Percentiles rank a stretch among this genome's conserved stretches.
These are phyloP conservation scores for Cladosporium sp. DNA, from an alignment of 2,329 filamentous ascomycete species.

Conservation along the genomic window DNA sequence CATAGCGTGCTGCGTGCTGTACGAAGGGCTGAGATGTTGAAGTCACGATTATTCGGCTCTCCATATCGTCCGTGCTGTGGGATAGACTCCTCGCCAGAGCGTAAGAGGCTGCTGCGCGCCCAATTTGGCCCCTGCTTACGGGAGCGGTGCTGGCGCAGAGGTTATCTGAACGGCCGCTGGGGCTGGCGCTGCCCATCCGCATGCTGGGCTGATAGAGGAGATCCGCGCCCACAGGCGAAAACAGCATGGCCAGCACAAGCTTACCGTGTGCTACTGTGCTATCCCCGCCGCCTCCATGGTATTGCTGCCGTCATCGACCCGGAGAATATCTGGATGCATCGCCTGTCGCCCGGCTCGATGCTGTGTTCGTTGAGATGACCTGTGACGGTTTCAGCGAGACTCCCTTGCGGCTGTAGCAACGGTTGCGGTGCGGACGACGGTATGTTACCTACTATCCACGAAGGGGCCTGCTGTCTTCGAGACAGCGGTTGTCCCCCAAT, in stretches of 20 bases:
- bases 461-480: neutral
- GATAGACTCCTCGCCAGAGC: conserved; percentile 7
- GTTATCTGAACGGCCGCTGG: conserved; percentile 6
- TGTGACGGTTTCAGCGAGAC: conserved; percentile 1
- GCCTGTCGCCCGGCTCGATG: neutral
- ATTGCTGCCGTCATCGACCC: conserved; percentile 13
- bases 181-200: neutral
- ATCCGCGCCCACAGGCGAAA: conserved; percentile 6
- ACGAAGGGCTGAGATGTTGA: conserved; percentile 20
- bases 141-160: conserved; percentile 12
- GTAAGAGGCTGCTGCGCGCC: conserved; percentile 10
- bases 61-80: conserved; percentile 22
- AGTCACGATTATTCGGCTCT: conserved; percentile 24
- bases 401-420: conserved; percentile 6
- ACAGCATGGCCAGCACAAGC: conserved; percentile 6
- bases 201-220: conserved; percentile 11
- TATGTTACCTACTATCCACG: neutral
- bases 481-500: conserved; percentile 2
- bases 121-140: conserved; percentile 14
- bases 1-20: conserved; percentile 18
- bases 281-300: conserved; percentile 9
- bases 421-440: neutral
- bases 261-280: neutral
- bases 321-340: neutral
- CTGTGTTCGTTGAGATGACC: conserved; percentile 10